These are phyloP conservation scores for Phytophthora crassamura DNA, from an alignment of 352 stramenopile species.

Conservation along the genomic window DNA sequence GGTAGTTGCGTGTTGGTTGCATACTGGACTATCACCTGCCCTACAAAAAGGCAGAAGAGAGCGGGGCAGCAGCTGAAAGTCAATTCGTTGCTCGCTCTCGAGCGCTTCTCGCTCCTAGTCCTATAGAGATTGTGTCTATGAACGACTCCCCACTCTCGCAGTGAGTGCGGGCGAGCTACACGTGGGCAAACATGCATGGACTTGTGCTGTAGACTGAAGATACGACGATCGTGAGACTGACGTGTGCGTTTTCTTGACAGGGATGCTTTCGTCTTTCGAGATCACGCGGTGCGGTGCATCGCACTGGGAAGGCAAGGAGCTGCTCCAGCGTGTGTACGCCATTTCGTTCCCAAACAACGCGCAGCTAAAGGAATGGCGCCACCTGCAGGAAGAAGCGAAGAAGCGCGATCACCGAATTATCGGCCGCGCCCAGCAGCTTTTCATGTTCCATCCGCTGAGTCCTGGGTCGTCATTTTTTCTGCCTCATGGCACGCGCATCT, in stretches of 20 bases:
- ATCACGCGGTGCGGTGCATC: constrained; percentile 95
- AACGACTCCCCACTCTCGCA: constrained; percentile 83
- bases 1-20: constrained; percentile 8
- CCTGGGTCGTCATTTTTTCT: constrained; percentile 98
- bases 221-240: constrained; percentile 5
- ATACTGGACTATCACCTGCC: constrained; percentile 62
- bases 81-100: constrained; percentile 15
- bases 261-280: constrained; percentile 94
- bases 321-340: constrained; percentile 97
- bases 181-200: constrained; percentile 66
- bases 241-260: constrained; percentile 35
- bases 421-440: constrained; percentile 96
- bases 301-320: constrained; percentile 91
- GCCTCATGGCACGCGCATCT: constrained; percentile 97
- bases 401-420: constrained; percentile 97
- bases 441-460: constrained; percentile 95
- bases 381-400: constrained; percentile 95
- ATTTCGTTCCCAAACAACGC: constrained; percentile 94
- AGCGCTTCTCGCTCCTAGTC: constrained; percentile 28
- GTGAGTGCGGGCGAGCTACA: constrained; percentile 84
- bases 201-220: constrained; percentile 3
- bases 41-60: constrained; percentile 83
- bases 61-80: constrained; percentile 77
- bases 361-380: constrained; percentile 89
- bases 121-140: constrained; percentile 58